Percentiles rank a stretch among this genome's conserved stretches.
Evolutionary conservation across 345 rosid species (phyloP).

Genomic region (Draba incana): DNA sequence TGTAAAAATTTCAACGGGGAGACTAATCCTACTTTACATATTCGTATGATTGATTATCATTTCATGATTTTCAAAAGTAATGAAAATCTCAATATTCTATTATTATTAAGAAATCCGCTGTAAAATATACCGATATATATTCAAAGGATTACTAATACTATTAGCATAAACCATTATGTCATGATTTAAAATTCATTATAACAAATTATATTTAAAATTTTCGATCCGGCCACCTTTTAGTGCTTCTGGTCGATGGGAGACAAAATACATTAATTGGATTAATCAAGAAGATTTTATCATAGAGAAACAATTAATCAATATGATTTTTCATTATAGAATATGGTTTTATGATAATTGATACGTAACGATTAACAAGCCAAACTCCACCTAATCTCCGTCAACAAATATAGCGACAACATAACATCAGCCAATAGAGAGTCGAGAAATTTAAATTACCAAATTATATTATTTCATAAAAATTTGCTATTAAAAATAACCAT

Average conservation of each 20-base stretch:
- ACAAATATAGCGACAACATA: conserved; percentile 16
- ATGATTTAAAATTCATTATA: too few species aligned
- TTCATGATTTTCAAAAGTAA: not conserved
- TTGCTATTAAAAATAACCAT: conserved; percentile 34
- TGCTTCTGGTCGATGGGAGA: conserved; percentile 1
- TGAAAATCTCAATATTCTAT: not conserved
- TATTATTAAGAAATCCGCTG: not conserved
- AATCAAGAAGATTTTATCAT: too few species aligned
- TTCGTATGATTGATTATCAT: not conserved
- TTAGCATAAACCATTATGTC: too few species aligned
- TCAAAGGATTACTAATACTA: too few species aligned
- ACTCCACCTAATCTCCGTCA: conserved; percentile 22
- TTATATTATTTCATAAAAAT: conserved; percentile 26
- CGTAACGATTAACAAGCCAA: conserved; percentile 8
- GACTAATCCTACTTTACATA: too few species aligned
- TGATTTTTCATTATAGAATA: too few species aligned
- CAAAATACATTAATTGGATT: not conserved
- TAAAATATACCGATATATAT: not conserved
- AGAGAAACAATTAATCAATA: too few species aligned
- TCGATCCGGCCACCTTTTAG: too few species aligned
- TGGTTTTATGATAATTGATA: not conserved
- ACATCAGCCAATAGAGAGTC: conserved; percentile 7
- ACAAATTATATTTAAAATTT: too few species aligned
- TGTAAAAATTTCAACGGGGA: too few species aligned
- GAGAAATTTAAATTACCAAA: conserved; percentile 20